Evolutionary conservation across 2,329 filamentous ascomycete genomes (phyloP).

Genomic region (Macrophomina tecta): DNA sequence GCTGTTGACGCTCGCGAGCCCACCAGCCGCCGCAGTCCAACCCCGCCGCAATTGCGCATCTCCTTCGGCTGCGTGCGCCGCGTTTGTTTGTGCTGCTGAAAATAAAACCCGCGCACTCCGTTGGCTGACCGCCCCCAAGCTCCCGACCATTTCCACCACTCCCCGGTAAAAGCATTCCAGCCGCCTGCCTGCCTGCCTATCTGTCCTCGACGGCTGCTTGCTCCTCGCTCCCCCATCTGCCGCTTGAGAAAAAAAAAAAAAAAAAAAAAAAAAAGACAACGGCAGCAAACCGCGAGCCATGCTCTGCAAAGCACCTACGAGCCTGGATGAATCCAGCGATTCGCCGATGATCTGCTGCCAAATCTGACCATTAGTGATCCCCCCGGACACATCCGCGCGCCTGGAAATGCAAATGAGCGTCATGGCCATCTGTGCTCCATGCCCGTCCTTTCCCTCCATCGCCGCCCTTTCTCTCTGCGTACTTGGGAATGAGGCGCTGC

Average conservation of each 20-base stretch:
- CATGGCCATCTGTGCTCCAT: not conserved
- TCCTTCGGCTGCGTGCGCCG: not conserved
- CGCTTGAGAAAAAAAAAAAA: no score
- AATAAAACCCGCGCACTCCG: not conserved
- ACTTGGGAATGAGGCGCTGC: not conserved
- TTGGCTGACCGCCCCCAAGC: not conserved
- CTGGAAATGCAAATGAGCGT: not conserved
- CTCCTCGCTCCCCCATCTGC: not conserved
- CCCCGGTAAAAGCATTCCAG: constrained; percentile 4
- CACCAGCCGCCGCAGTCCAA: not conserved
- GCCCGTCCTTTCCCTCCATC: not conserved
- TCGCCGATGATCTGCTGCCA: constrained; percentile 12
- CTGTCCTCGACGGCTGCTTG: constrained; percentile 1
- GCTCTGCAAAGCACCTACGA: not conserved
- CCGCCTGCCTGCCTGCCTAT: not conserved
- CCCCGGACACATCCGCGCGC: constrained; percentile 13
- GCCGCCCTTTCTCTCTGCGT: not conserved
- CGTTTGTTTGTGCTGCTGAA: not conserved
- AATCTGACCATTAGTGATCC: constrained; percentile 1
- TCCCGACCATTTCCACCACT: constrained; percentile 1
- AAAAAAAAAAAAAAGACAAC: no score
- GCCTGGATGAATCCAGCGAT: constrained; percentile 9
- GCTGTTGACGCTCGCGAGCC: no score
- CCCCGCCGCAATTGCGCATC: not conserved
- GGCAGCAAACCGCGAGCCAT: no score